Evolutionary conservation across 2,329 filamentous ascomycete genomes (phyloP), one percentile per base, ranked within the genome.

Genomic region (Cytospora schulzeri): DNA sequence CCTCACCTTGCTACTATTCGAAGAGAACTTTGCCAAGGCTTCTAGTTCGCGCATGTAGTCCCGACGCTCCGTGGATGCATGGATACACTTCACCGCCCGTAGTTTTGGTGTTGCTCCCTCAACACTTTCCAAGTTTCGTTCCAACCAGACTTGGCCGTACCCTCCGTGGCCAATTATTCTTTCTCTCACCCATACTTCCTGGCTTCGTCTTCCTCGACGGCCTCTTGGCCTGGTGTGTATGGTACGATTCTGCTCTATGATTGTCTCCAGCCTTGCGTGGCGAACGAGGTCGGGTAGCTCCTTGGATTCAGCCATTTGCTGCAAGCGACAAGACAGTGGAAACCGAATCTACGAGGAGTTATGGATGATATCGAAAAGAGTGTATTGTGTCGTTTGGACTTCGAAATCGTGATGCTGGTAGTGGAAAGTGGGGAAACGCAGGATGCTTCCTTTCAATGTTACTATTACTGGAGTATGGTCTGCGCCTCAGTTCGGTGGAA

Each of bases 21-120:
- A 57, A 2, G 33, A 57, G 17, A 57, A 57, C 17, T 15, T 57
- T 3, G 54, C 33, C 33, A 57, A 29, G 11, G 54, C 54, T 12
- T 57, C 54, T 2, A 57, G 54, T 8, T 57, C 54, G 6, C 54
- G 54, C 1, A 41, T 24, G 28, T 57, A 41, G 15, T 57, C 33
- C 17, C 28, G 26, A 15, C 17, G 48, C 31, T 51, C 2, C 8
- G 48, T 28, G n/a, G 57, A 52, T 9, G 29, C 28, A 52, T 60
- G 29, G 28, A 60, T 60, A 45, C 57, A 52, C n/a, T 51, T 41
- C 3, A 51, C 57, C 8, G 57, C 57, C 7, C 45, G 57, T 24
- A 60, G n/a, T 8, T 26, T 35, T 22, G 41, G 26, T 26, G 26
- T 24, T 8, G 54, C 6, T n/a, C 29, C 2, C 19, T 29, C 15